Evolutionary conservation across 2,329 filamentous ascomycete species (phyloP).

Genomic region (Penicillium brevicompactum): DNA sequence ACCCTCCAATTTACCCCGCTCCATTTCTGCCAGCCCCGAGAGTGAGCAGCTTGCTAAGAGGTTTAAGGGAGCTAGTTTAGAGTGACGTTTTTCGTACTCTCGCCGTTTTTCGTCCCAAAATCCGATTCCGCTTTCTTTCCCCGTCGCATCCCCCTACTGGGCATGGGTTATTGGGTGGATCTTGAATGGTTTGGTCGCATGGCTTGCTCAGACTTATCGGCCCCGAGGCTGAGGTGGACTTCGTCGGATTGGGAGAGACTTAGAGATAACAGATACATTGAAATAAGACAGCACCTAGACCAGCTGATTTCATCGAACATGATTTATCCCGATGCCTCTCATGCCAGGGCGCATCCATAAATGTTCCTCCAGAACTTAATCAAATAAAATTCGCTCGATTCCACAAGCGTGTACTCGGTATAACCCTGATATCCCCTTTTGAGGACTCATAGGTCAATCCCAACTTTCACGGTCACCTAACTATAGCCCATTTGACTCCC

Average conservation of each 20-base stretch:
- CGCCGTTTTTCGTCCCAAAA: conserved; percentile 8
- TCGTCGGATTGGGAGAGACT: neutral
- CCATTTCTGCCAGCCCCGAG: conserved; percentile 49
- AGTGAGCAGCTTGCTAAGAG: conserved; percentile 66
- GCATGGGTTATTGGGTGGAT: neutral
- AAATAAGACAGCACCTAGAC: neutral
- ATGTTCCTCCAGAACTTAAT: too few species aligned
- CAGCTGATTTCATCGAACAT: neutral
- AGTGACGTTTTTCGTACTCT: conserved; percentile 31
- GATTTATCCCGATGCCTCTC: too few species aligned
- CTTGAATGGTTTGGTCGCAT: neutral
- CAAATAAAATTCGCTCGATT: too few species aligned
- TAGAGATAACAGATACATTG: neutral
- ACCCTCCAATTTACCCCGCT: conserved; percentile 30
- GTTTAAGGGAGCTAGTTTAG: conserved; percentile 64
- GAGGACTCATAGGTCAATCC: too few species aligned
- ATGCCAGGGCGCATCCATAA: too few species aligned
- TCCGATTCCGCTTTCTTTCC: conserved; percentile 1
- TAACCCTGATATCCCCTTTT: too few species aligned
- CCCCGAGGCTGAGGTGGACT: neutral
- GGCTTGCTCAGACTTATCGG: neutral
- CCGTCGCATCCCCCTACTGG: neutral
- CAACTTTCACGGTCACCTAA: too few species aligned
- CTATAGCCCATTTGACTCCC: too few species aligned
- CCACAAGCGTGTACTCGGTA: too few species aligned